These are phyloP conservation scores for Candida frijolesensis DNA, from an alignment of 1,139 yeast species.

Conservation along the genomic window DNA sequence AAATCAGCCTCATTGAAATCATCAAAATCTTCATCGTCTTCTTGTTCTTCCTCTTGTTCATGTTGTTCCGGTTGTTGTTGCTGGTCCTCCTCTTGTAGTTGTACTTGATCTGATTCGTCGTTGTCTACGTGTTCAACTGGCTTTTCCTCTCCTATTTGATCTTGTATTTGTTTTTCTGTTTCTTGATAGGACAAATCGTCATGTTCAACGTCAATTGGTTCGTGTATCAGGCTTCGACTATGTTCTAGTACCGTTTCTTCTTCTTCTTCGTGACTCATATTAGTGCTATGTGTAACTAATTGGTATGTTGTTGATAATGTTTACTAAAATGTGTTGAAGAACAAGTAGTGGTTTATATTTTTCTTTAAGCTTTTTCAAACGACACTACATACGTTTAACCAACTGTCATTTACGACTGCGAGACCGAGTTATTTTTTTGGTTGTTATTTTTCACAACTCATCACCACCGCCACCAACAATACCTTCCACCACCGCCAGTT, in stretches of 20 bases:
- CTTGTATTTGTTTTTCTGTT: slow-evolving; percentile 6
- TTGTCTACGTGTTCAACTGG: slow-evolving; percentile 1
- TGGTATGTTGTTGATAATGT: background rate
- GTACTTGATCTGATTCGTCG: slow-evolving; percentile 5
- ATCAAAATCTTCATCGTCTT: slow-evolving; percentile 12
- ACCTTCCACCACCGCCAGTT: background rate
- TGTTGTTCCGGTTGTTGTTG: background rate
- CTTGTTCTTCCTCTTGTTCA: background rate
- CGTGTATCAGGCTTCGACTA: background rate
- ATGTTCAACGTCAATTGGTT: background rate
- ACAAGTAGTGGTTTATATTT: background rate
- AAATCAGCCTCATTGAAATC: slow-evolving; percentile 13
- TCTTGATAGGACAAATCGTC: slow-evolving; percentile 2
- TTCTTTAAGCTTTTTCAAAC: background rate
- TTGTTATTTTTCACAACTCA: background rate
- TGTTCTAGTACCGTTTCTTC: background rate
- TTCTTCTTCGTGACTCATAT: background rate
- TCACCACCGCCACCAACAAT: background rate
- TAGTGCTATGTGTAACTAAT: no score
- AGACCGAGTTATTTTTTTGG: no score
- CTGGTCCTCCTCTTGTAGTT: slow-evolving; percentile 5
- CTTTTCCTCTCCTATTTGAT: background rate
- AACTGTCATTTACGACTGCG: background rate
- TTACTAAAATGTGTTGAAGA: background rate
- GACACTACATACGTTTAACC: background rate